These are phyloP conservation scores for Colletotrichum horii DNA, from an alignment of 2,329 filamentous ascomycete genomes.

Conservation along the genomic window DNA sequence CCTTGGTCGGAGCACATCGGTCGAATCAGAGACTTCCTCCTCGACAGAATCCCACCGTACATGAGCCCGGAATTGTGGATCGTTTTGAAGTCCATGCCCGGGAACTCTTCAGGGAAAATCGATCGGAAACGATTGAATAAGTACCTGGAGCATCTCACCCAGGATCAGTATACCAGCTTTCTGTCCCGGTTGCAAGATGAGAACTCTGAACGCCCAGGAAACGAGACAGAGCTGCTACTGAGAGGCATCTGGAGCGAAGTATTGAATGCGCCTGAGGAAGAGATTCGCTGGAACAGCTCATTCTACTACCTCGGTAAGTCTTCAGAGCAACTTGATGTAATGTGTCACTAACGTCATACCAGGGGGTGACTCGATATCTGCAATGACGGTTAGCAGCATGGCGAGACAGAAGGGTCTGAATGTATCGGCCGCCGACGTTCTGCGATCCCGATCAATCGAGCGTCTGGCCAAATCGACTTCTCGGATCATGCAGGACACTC, in stretches of 20 bases:
- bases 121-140: constrained; percentile 46
- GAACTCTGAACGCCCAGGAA: neutral
- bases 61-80: constrained; percentile 54
- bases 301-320: constrained; percentile 3
- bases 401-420: neutral
- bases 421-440: neutral
- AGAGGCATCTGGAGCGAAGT: neutral
- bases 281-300: neutral
- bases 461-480: neutral
- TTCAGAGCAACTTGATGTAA: fast-evolving
- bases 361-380: constrained; percentile 12
- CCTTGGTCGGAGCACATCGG: neutral
- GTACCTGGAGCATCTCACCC: neutral
- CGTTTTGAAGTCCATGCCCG: constrained; percentile 45
- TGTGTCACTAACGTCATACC: neutral
- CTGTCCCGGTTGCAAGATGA: neutral
- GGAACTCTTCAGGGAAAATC: constrained; percentile 51
- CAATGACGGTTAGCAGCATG: constrained; percentile 9
- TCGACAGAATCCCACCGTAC: constrained; percentile 41
- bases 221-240: neutral
- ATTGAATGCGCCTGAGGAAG: neutral
- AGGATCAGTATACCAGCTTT: neutral
- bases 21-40: neutral
- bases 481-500: neutral
- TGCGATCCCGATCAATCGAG: neutral